These are phyloP conservation scores for Conringia planisiliqua DNA, from an alignment of 345 rosid genomes.

Conservation along the genomic window DNA sequence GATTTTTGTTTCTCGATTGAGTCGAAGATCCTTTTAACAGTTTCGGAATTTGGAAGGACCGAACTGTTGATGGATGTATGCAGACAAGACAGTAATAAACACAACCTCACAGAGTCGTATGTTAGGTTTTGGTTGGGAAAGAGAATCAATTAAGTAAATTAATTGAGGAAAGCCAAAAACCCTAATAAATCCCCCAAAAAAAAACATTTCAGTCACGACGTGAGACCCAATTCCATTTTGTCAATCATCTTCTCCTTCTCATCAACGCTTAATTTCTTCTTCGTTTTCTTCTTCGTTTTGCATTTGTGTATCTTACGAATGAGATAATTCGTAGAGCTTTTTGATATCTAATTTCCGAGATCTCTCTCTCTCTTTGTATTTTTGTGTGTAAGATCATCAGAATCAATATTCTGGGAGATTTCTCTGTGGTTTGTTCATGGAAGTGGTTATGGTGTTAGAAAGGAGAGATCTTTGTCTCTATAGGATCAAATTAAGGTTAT, in stretches of 20 bases:
- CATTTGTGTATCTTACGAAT: not conserved
- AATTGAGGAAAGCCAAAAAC: slow-evolving; percentile 26
- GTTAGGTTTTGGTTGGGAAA: slow-evolving; percentile 3
- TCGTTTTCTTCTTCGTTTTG: not conserved
- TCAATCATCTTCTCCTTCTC: slow-evolving; percentile 22
- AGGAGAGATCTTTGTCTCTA: slow-evolving; percentile 20
- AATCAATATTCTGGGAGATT: slow-evolving; percentile 3
- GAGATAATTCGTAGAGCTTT: not conserved
- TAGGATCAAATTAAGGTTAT: slow-evolving; percentile 10
- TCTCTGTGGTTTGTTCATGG: slow-evolving; percentile 19
- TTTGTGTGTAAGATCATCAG: not conserved
- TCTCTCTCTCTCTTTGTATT: not conserved
- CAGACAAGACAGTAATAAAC: not conserved
- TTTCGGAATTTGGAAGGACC: not conserved
- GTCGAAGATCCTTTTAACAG: not conserved
- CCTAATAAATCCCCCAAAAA: slow-evolving; percentile 30
- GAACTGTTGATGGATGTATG: slow-evolving; percentile 2
- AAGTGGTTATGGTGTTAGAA: slow-evolving; percentile 21
- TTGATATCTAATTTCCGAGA: not conserved
- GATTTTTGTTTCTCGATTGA: not conserved
- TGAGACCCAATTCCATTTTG: slow-evolving; percentile 29
- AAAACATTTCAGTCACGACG: slow-evolving; percentile 29
- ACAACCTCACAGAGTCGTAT: slow-evolving; percentile 21
- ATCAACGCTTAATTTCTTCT: slow-evolving; percentile 4
- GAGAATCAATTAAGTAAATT: slow-evolving; percentile 11